These are phyloP conservation scores for Ophiostoma ips DNA, from an alignment of 2,329 filamentous ascomycete genomes.

Conservation along the genomic window DNA sequence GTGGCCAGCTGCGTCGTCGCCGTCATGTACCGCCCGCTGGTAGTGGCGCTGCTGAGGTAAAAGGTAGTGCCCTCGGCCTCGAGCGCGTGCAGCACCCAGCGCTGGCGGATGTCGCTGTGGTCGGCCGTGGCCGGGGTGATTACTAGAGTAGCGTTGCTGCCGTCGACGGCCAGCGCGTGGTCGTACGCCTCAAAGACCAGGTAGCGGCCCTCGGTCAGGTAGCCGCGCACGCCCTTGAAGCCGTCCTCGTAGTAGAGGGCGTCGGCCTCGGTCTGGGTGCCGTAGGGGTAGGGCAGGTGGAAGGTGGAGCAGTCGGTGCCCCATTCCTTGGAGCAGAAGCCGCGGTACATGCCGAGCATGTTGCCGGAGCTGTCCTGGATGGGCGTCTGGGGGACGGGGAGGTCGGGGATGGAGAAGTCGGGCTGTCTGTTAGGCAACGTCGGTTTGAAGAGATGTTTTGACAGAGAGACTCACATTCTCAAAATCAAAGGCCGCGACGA, in stretches of 20 bases:
- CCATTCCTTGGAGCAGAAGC: slow-evolving; percentile 21
- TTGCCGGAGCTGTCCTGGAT: slow-evolving; percentile 27
- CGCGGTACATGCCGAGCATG: slow-evolving; percentile 30
- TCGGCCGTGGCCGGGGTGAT: slow-evolving; percentile 18
- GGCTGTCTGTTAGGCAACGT: slow-evolving; percentile 18
- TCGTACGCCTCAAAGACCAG: slow-evolving; percentile 34
- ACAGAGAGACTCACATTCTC: slow-evolving; percentile 11
- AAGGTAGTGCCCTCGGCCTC: slow-evolving; percentile 17
- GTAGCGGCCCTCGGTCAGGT: slow-evolving; percentile 40
- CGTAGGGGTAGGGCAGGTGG: slow-evolving; percentile 30
- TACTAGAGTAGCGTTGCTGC: slow-evolving; percentile 10
- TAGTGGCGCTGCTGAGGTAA: slow-evolving; percentile 16
- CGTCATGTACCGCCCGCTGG: slow-evolving; percentile 15
- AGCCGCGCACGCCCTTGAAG: slow-evolving; percentile 37
- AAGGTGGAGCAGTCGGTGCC: slow-evolving; percentile 20
- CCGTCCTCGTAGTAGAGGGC: slow-evolving; percentile 34
- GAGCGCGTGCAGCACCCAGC: slow-evolving; percentile 34
- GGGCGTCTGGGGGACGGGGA: slow-evolving; percentile 31
- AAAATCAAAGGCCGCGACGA: slow-evolving; percentile 18
- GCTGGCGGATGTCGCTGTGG: slow-evolving; percentile 29
- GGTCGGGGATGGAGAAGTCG: slow-evolving; percentile 31
- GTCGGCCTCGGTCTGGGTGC: slow-evolving; percentile 22
- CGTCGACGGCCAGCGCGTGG: slow-evolving; percentile 27
- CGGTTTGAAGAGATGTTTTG: not conserved
- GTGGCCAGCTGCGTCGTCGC: slow-evolving; percentile 13